Evolutionary conservation across 306 rosid genomes (phyloP).

Genomic region (Notholithocarpus densiflorus): DNA sequence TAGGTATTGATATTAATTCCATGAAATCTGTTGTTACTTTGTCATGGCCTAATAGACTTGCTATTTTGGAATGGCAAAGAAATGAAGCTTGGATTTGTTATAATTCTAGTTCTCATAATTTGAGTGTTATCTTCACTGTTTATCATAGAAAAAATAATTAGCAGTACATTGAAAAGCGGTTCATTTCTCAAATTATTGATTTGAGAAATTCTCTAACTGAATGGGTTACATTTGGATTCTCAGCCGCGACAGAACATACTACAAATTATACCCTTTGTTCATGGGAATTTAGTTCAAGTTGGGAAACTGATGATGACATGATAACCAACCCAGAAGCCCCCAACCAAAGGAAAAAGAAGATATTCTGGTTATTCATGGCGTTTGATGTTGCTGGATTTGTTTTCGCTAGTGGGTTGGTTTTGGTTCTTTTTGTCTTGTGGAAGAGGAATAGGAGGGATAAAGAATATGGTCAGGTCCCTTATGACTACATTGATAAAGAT

Average conservation of each 20-base stretch:
- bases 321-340: neutral
- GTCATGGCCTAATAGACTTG: slow-evolving; percentile 24
- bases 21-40: slow-evolving; percentile 19
- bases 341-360: too few species aligned
- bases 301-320: neutral
- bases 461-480: too few species aligned
- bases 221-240: slow-evolving; percentile 34
- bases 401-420: too few species aligned
- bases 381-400: neutral
- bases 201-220: slow-evolving; percentile 22
- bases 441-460: too few species aligned
- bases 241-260: neutral
- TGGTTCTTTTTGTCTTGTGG: too few species aligned
- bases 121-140: slow-evolving; percentile 31
- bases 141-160: too few species aligned
- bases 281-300: neutral
- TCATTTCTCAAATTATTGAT: slow-evolving; percentile 10
- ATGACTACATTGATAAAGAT: too few species aligned
- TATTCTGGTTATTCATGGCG: neutral
- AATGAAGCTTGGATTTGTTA: slow-evolving; percentile 20
- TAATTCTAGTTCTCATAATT: too few species aligned
- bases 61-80: slow-evolving; percentile 4
- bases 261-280: neutral
- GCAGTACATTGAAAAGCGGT: neutral
- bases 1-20: slow-evolving; percentile 44